A percentile compares a stretch with the other conserved stretches of the same genome.
These are phyloP conservation scores for Golubevia sp. DNA, from an alignment of 1,284 basidiomycete genomes.

Conservation along the genomic window DNA sequence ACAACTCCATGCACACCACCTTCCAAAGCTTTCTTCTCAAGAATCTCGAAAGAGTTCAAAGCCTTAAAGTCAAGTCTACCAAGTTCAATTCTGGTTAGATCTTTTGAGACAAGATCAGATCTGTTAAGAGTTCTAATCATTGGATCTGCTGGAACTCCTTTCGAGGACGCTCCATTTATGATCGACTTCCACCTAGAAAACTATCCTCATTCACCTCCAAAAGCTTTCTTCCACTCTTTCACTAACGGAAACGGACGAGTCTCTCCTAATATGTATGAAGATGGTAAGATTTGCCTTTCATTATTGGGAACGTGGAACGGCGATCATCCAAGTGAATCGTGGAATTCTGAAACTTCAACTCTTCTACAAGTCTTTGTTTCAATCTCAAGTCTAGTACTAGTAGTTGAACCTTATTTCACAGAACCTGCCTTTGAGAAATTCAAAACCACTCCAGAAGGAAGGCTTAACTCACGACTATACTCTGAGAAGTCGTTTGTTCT, in stretches of 20 bases:
- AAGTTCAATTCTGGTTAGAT: constrained; percentile 63
- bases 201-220: constrained; percentile 83
- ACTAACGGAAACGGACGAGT: constrained; percentile 86
- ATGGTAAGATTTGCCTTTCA: constrained; percentile 91
- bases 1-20: constrained; percentile 11
- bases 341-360: constrained; percentile 73
- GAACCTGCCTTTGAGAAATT: constrained; percentile 83
- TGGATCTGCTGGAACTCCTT: constrained; percentile 89
- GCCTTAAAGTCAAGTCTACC: constrained; percentile 78
- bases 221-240: constrained; percentile 89
- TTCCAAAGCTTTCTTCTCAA: constrained; percentile 73
- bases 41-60: constrained; percentile 81
- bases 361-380: constrained; percentile 89
- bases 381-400: constrained; percentile 88
- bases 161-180: constrained; percentile 88
- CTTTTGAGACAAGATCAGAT: constrained; percentile 77
- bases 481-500: constrained; percentile 91
- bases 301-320: constrained; percentile 91
- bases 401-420: constrained; percentile 76
- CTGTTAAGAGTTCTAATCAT: constrained; percentile 85
- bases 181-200: constrained; percentile 86
- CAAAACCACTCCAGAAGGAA: constrained; percentile 83
- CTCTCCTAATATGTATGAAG: constrained; percentile 82
- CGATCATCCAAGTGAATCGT: constrained; percentile 37
- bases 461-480: constrained; percentile 74